Base-by-base conservation (phyloP, 768 basidiomycete species). In the Tylopilus plumbeoviolaceoides region DNA sequence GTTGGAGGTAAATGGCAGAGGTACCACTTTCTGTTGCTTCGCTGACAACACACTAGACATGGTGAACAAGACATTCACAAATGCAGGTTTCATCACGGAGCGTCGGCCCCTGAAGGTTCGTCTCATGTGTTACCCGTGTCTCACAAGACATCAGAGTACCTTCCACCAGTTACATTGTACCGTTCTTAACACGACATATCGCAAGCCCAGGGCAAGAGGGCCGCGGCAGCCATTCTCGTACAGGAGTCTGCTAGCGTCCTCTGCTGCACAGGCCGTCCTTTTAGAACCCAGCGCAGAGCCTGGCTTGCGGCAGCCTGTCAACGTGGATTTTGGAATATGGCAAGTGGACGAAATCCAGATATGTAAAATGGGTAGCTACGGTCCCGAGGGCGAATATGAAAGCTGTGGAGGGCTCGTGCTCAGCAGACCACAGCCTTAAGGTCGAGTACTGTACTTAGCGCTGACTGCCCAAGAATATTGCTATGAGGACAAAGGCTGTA, bases 281-380 rank as follows among this genome's bases (percentile, higher is more conserved):
- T 42, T 30, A 21, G 44, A 53, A 12, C 42, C 58, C 10, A 28
- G 9, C 11, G 20, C 21, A 27, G 49, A 40, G 23, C 38, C 42
- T 17, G 43, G 56, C 51, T 41, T 44, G 47, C 57, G 52, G 8
- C 61, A n/a, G 18, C 73, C 64, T 17, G 61, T 70, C 41, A 47
- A 53, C 5, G 73, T 82, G 21, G 58, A 80, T 33, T 72, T 87
- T 20, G 86, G 87, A 0, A 59, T 68, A 1, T 86, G 80, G 73
- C 46, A 60, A 1, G 77, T 86, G 8, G 64, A 75, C 30, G 79
- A 82, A 56, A 67, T 88, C 11, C 81, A 88, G 63, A 71, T 89
- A 30, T 89, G 85, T 71, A 72, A 75, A 41, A 87, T 89, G 87
- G 84, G 87, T 0, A 86, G 85, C 58, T 76, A 75, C 57, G 84